Evolutionary conservation across 208 protist genomes (phyloP).

Genomic region (Acanthamoeba castellanii): DNA sequence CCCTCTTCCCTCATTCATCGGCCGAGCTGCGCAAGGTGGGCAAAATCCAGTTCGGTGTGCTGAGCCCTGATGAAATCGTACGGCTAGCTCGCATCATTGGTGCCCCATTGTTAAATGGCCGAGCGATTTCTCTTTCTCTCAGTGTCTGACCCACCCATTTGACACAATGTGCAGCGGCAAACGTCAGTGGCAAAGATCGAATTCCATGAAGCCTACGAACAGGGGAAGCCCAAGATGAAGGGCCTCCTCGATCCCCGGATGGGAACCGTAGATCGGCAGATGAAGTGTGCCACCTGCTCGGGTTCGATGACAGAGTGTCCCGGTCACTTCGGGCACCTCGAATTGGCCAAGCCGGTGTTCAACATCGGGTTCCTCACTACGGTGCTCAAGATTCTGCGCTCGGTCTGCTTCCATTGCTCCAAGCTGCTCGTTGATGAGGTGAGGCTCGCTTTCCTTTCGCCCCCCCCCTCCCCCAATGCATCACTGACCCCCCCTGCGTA

Average conservation of each 20-base stretch:
- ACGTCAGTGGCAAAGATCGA: conserved; percentile 89
- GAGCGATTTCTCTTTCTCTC: too few species aligned
- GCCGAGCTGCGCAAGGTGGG: conserved; percentile 83
- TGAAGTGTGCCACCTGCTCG: conserved; percentile 88
- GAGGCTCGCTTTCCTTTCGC: neutral
- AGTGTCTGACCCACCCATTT: neutral
- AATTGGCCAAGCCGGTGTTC: conserved; percentile 97
- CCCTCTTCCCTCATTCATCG: conserved; percentile 44
- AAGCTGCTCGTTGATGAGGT: conserved; percentile 91
- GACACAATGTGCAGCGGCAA: conserved; percentile 70
- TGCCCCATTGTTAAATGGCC: conserved; percentile 35
- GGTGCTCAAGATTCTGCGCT: conserved; percentile 96
- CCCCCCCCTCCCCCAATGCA: neutral
- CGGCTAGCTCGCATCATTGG: conserved; percentile 58
- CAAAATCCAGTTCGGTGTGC: conserved; percentile 92
- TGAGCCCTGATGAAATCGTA: conserved; percentile 93
- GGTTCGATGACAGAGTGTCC: conserved; percentile 89
- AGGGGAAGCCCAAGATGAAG: conserved; percentile 86
- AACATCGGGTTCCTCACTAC: conserved; percentile 97
- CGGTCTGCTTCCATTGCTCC: conserved; percentile 98
- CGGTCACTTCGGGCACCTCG: conserved; percentile 99
- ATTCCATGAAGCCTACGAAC: conserved; percentile 81
- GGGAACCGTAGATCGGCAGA: conserved; percentile 90
- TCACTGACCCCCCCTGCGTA: neutral
- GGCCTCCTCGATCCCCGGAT: conserved; percentile 92